Percentiles rank a stretch among this genome's conserved stretches.
Conservation (phyloP, 169 alveolate species). For the Eimeria sp. region DNA sequence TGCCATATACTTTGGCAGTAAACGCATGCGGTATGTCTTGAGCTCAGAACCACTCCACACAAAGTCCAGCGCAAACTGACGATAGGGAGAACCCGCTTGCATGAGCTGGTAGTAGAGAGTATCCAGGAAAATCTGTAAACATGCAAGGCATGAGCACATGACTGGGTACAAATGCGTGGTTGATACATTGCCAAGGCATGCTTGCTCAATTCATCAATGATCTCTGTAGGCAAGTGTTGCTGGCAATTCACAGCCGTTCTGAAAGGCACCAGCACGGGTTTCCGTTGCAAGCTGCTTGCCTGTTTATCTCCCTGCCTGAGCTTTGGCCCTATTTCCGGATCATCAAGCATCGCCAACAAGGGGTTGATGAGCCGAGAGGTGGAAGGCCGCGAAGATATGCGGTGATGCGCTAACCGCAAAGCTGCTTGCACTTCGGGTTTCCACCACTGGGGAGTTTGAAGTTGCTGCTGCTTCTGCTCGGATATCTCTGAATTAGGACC, state of each 20-base stretch:
- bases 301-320: slow-evolving; percentile 86
- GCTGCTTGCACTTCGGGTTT: slow-evolving; percentile 79
- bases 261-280: not conserved
- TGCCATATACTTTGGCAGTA: slow-evolving; percentile 86
- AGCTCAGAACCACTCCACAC: slow-evolving; percentile 88
- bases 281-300: slow-evolving; percentile 17
- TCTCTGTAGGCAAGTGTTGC: not conserved
- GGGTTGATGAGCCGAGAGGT: slow-evolving; percentile 86
- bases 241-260: not conserved
- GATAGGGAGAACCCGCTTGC: slow-evolving; percentile 86
- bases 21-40: slow-evolving; percentile 85
- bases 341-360: slow-evolving; percentile 85
- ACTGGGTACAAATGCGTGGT: not conserved
- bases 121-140: slow-evolving; percentile 83
- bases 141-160: not conserved
- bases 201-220: not conserved
- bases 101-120: slow-evolving; percentile 85
- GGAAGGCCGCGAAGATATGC: slow-evolving; percentile 62
- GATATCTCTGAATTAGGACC: not conserved
- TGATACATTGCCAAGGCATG: not conserved
- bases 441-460: slow-evolving; percentile 80
- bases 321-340: slow-evolving; percentile 85
- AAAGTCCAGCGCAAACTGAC: slow-evolving; percentile 87
- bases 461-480: slow-evolving; percentile 23
- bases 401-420: slow-evolving; percentile 56